phyloP scores from a whole-genome alignment of 768 basidiomycete species.

The Leccinum barrowsii region DNA sequence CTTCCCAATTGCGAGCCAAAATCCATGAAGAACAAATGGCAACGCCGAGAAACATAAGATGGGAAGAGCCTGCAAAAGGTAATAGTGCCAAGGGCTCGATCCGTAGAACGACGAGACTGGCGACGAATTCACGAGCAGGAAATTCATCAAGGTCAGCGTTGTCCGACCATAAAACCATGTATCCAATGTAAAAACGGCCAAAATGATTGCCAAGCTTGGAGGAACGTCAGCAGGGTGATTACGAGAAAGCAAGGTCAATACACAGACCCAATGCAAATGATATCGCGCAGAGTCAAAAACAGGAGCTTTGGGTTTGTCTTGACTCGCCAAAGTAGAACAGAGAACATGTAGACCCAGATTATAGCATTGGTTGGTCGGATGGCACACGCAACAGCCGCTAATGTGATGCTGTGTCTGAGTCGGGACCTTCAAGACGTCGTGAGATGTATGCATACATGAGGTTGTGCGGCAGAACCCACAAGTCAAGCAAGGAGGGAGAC shows the following conservation, averaged over 20 bases:
- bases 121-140: slow-evolving; percentile 79
- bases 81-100: slow-evolving; percentile 81
- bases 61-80: slow-evolving; percentile 81
- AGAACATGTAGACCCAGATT: slow-evolving; percentile 76
- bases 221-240: slow-evolving; percentile 10
- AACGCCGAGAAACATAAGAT: slow-evolving; percentile 70
- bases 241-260: not conserved
- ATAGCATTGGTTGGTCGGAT: slow-evolving; percentile 87
- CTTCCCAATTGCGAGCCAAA: slow-evolving; percentile 35
- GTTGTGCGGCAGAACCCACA: slow-evolving; percentile 10
- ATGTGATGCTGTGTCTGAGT: slow-evolving; percentile 37
- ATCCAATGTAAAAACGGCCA: slow-evolving; percentile 51
- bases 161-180: slow-evolving; percentile 62
- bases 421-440: slow-evolving; percentile 31
- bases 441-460: slow-evolving; percentile 20
- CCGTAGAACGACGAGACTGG: slow-evolving; percentile 93
- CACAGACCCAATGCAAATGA: slow-evolving; percentile 44
- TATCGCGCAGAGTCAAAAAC: slow-evolving; percentile 37
- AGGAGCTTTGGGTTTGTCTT: slow-evolving; percentile 34
- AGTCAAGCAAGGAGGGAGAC: slow-evolving; percentile 18
- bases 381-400: slow-evolving; percentile 77
- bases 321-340: slow-evolving; percentile 53
- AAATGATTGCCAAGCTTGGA: slow-evolving; percentile 18
- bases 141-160: slow-evolving; percentile 78
- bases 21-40: slow-evolving; percentile 69